Base-by-base conservation (phyloP, 2,329 filamentous ascomycete species). In the Dactylellina haptotyla region DNA sequence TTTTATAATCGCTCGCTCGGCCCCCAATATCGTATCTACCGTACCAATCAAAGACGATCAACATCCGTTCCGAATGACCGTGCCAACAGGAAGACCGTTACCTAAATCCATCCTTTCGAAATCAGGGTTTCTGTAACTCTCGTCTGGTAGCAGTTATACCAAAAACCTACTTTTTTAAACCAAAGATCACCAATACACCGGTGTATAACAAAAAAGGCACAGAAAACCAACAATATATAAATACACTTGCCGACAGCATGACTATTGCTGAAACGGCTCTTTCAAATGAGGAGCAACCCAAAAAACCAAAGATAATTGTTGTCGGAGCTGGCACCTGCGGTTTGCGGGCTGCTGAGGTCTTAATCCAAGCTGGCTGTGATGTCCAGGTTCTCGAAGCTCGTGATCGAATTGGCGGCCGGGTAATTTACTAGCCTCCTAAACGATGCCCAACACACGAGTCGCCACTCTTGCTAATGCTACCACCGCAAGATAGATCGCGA, bases 361-460 rank as follows among this genome's bases (percentile, higher is more conserved):
- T 93, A 0, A 81, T 90, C 1, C 84, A 86, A 63, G 83, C 87
- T 78, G 89, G 88, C 14, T 87, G 89, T 77, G 82, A 84, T 39
- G 89, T 92, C 10, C 90, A 89, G 0, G 83, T 92, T 10, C 81
- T 92, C 16, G 90, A 93, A 79, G 90, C 86, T 6, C 84, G 90
- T 14, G 80, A 88, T 77, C 84, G 90, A 4, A 79, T 92, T 39
- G 90, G 90, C 9, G 90, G 90, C 0, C 85, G 90, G 30, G 83
- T 90, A 79, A 75, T 79, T 79, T 66, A 34, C 14, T 34, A 34
- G 32, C 32, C 14, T 34, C 58, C 71, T 53, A 61, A 72, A 56
- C 46, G 32, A 45, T 59, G 23, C 70, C 56, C 51, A 37, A 64
- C 39, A 50, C 51, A 32, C 23, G 43, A 63, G 4, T 30, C n/a